Evolutionary conservation across 176 grass and related monocot genomes (phyloP), one percentile per base, ranked within the genome.

Genomic region (Rhynchospora breviuscula): DNA sequence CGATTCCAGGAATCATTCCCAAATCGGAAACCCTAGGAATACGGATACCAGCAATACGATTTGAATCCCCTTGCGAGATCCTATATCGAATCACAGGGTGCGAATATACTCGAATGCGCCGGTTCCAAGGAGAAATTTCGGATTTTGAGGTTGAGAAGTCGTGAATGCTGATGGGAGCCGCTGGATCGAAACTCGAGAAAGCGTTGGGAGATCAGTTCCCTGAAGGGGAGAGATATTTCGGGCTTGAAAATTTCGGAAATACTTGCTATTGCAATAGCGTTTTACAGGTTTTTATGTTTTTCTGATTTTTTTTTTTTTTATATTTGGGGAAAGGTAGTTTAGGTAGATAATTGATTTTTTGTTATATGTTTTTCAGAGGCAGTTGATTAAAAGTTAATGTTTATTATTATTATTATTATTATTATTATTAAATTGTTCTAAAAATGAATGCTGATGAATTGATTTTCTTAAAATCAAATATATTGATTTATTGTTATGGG

Each of bases 201-300:
- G 92, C 86, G 66, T 93, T 98, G 82, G 95, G 92, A 53, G 92
- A 94, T 84, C 95, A 98, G 86, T 94, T 98, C 79, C 95, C 95
- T 58, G 95, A 98, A 84, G 95, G 95, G 53, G 95, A 94, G 92
- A 90, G 95, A n/a, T 98, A 98, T 88, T 98, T 97, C 72, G 95
- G 95, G 45, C 95, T 98, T 78, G 95, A 98, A 72, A 98, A 98
- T 89, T 98, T 98, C 85, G 95, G 95, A 62, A 98, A 98, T 85
- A 98, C 95, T 78, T 98, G 95, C 88, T 98, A 98, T 85, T 98
- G 95, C 88, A 98, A 98, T 84, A 98, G 95, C 90, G 95, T 98
- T 78, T 87, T 98, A 49, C 92, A 98, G 95, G 95, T 98, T 61
- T 7, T 25, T 29, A 43, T 48, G 65, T 63, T 81, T 79, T 87